Evolutionary conservation across 148 eudicot genomes (phyloP), one percentile per base, ranked within the genome.

Genomic region (Bassia scoparia): DNA sequence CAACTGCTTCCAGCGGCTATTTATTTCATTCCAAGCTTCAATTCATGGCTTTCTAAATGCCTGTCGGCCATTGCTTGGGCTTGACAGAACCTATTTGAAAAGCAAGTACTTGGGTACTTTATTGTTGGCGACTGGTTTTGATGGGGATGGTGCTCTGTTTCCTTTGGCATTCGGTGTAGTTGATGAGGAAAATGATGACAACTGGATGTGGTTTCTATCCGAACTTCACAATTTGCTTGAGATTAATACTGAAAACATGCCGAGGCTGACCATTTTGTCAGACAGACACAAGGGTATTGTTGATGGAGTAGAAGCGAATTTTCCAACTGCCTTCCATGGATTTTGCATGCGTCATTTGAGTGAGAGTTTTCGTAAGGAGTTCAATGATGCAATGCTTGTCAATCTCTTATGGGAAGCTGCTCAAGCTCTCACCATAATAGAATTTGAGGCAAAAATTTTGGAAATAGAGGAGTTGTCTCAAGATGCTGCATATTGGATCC

Each of bases 201-300:
- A 83, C 26, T 87, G 90, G 90, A 83, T 83, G 88, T 87, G 90
- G 90, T 87, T 87, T 78, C 71, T 87, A 3, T 79, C 85, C 5
- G 90, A 87, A 63, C 88, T 87, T n/a, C 88, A 78, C 67, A 77
- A 70, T 63, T 63, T 85, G 30, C 82, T 87, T 4, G 90, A 85
- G 61, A 20, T 74, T 31, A 83, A 85, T 54, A 81, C 90, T 34
- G 90, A 87, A 62, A 87, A 85, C 69, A 85, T 85, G 88, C 90
- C 90, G 20, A 79, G 90, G 74, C 78, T 85, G 65, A 87, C 88
- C 13, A 83, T 87, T 69, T 80, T 87, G 61, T 87, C 90, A 2
- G 83, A 85, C 74, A 79, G 90, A 43, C 85, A 85, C 43, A 81
- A 85, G 73, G 85, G 83, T 67, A 81, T 83, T 38, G 76, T 83